Evolutionary conservation across 305 asterid species (phyloP).

Genomic region (Fraxinus paxiana): DNA sequence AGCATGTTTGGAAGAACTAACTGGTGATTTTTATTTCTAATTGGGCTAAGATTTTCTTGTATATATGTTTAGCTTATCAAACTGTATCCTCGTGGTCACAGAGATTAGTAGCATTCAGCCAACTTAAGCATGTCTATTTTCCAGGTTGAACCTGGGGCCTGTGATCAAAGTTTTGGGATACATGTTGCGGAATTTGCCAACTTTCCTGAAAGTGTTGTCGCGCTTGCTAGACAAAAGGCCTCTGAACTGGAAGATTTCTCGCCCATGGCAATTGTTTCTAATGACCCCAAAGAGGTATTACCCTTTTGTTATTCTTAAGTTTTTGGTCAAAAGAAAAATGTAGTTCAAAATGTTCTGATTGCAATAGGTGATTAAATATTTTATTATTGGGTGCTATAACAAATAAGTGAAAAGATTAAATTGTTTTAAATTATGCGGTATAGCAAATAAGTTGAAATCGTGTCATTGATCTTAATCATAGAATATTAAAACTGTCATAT

Average conservation of each 20-base stretch:
- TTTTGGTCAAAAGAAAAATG: conserved; percentile 4
- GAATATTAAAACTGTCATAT: not conserved
- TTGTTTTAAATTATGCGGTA: not conserved
- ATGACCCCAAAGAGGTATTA: conserved; percentile 51
- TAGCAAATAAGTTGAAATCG: not conserved
- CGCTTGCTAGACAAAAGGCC: conserved; percentile 93
- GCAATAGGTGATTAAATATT: not conserved
- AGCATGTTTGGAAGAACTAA: not conserved
- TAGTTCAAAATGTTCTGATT: conserved; percentile 10
- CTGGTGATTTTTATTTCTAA: not conserved
- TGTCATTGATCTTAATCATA: not conserved
- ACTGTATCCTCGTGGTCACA: not conserved
- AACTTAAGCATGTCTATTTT: conserved; percentile 18
- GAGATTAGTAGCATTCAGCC: not conserved
- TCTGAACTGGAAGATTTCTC: conserved; percentile 94
- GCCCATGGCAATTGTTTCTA: conserved; percentile 36
- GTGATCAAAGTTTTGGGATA: conserved; percentile 98
- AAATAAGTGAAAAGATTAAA: not conserved
- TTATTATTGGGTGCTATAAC: not conserved
- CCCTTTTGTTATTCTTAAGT: conserved; percentile 14
- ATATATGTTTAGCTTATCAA: not conserved
- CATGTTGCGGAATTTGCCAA: conserved; percentile 99
- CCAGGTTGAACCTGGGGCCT: conserved; percentile 91
- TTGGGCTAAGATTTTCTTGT: conserved; percentile 1
- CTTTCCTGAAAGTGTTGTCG: conserved; percentile 84